phyloP scores from a whole-genome alignment of 2,329 filamentous ascomycete genomes.

The Pseudocercospora cruenta region DNA sequence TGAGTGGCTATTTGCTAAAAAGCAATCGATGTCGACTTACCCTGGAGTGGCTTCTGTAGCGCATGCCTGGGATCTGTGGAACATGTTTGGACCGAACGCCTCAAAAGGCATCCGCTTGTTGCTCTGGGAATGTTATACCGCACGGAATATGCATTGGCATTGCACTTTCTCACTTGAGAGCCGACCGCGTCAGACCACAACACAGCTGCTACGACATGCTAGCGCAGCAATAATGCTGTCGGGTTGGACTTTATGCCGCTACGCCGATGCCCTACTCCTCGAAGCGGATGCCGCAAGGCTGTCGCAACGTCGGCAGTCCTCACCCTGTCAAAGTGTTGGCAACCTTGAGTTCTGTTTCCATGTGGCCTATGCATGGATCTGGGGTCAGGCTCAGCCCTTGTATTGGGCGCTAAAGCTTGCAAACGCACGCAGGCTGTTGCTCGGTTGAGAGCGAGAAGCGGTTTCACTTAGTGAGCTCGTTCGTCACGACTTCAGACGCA shows the following conservation, averaged over 20 bases:
- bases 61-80: neutral
- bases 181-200: neutral
- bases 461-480: neutral
- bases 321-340: neutral
- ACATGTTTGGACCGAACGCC: neutral
- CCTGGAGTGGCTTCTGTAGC: neutral
- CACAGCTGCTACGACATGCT: neutral
- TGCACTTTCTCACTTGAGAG: neutral
- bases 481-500: neutral
- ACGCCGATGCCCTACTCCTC: neutral
- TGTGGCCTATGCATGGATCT: slow-evolving; percentile 17
- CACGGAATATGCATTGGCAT: neutral
- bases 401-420: neutral
- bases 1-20: neutral
- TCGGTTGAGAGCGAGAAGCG: neutral
- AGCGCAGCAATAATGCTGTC: neutral
- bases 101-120: neutral
- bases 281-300: slow-evolving; percentile 1
- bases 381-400: neutral
- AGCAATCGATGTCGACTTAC: neutral
- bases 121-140: neutral
- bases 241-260: neutral
- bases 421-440: neutral
- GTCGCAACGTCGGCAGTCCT: neutral
- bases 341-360: neutral